Evolutionary conservation across 1,284 basidiomycete species (phyloP), one percentile per base, ranked within the genome.

Genomic region (Pseudomicrostroma phylloplanum): DNA sequence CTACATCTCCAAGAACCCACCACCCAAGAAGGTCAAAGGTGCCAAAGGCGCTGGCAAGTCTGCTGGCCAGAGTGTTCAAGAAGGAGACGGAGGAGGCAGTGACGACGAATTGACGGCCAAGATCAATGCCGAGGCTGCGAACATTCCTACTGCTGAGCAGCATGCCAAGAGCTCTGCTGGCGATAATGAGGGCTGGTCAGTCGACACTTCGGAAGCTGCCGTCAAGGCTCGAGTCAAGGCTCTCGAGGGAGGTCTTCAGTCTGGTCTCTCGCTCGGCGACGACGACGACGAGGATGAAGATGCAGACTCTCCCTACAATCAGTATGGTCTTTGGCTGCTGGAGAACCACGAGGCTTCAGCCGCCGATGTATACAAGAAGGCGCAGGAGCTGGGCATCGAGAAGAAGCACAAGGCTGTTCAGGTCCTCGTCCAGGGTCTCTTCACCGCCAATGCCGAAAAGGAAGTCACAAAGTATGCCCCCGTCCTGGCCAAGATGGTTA

Each of bases 1-100:
- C 1, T 98, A 91, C 83, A 97, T 99, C 80, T 77, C 96, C 77
- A 97, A 96, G 84, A 98, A 99, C 81, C 96, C 96, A 54, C 94
- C 84, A 46, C 82, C 92, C 68, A 82, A 81, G 68, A 88, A 88
- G 80, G 69, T 65, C 57, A 79, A 79, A 67, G 77, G 77, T n/a
- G 63, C 67, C 55, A 78, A 79, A 63, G 73, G 74, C 9, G 71
- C 74, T 40, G 73, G 76, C 7, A 80, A 80, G 61, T 60, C 74
- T 2, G 71, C 85, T 48, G 91, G 90, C 83, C 91, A 89, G 81
- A 84, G 83, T 70, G 92, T 88, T 82, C 73, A 68, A 19, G 67
- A 58, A 41, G 69, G 53, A n/a, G 71, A 67, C 8, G 76, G 72
- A 55, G 76, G 71, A 55, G 80, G 80, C 55, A 80, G 79, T 36